Evolutionary conservation across 2,329 filamentous ascomycete genomes (phyloP).

Genomic region (Phyllosticta citriasiana): DNA sequence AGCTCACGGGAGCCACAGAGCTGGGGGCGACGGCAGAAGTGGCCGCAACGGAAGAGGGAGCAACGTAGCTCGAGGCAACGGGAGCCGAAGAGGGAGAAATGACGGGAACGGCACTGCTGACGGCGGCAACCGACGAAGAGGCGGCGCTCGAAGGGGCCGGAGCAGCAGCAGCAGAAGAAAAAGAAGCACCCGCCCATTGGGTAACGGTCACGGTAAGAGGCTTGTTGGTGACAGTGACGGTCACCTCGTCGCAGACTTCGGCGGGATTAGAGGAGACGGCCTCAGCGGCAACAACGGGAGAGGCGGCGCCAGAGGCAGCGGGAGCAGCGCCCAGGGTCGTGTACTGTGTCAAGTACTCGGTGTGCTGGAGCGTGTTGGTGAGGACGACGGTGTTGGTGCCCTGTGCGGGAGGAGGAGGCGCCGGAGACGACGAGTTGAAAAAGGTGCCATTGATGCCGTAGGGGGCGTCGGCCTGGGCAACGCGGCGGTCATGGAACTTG

Average conservation of each 20-base stretch:
- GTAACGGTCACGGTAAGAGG: conserved; percentile 27
- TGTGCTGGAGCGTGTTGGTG: conserved; percentile 13
- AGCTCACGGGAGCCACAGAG: conserved; percentile 7
- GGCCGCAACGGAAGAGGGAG: conserved; percentile 3
- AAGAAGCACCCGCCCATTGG: conserved; percentile 9
- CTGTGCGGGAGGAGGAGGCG: conserved; percentile 11
- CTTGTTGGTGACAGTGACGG: conserved; percentile 22
- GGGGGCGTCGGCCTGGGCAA: conserved; percentile 10
- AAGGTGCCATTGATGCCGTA: conserved; percentile 19
- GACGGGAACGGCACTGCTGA: too few species aligned
- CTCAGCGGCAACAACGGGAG: conserved; percentile 6
- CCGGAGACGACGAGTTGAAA: conserved; percentile 13
- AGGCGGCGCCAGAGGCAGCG: not conserved
- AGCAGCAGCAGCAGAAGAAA: not conserved
- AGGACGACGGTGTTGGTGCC: conserved; percentile 14
- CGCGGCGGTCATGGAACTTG: conserved; percentile 9
- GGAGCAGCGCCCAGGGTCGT: conserved; percentile 12
- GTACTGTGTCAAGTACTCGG: conserved; percentile 15
- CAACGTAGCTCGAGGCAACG: conserved; percentile 10
- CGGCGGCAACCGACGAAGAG: conserved; percentile 13
- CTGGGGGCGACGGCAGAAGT: conserved; percentile 13
- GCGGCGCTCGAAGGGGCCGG: conserved; percentile 8
- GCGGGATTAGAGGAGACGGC: conserved; percentile 17
- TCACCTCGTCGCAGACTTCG: conserved; percentile 30
- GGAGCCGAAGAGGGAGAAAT: conserved; percentile 10